Evolutionary conservation across 2,329 filamentous ascomycete genomes (phyloP), one percentile per base, ranked within the genome.

Genomic region (Thelonectria discophora): DNA sequence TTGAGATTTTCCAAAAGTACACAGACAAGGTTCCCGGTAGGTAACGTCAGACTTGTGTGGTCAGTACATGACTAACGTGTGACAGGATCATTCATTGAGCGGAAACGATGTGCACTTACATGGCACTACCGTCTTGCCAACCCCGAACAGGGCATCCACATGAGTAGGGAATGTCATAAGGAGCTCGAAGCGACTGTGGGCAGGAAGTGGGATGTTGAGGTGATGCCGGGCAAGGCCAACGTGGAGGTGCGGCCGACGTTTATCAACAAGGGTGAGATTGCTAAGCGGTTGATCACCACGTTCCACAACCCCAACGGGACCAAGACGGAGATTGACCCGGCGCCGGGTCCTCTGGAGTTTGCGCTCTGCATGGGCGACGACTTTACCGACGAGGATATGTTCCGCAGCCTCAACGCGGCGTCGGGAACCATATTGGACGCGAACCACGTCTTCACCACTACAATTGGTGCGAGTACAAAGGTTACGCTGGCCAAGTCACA

Each of bases 221-320:
- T 99, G 62, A 98, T 98, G 93, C 87, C 89, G 0, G 95, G 95
- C 70, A 99, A 98, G 80, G 94, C 94, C 64, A 98, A 98, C 75
- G 84, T 99, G 24, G 95, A 99, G 78, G 94, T 98, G 32, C 90
- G 95, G n/a, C 94, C 94, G 27, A 94, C 90, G 1, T 97, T 97
- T 73, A 93, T 99, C 80, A 98, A 98, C 84, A 99, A 99, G 82
- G 95, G 95, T 30, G 93, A 96, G 78, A 98, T 98, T 66, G 92
- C 90, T 15, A 94, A 93, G 79, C 88, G 90, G 6, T 84, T 99
- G 17, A 88, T 98, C 39, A 81, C 86, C 20, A 88, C 88, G 49
- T 96, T 96, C 76, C 88, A 83, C 69, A 78, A 78, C 59, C 80
- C 73, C 3, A 78, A 81, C 7, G 80, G 78, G 2, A 76, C 77